phyloP scores from a whole-genome alignment of 805 yeast genomes.

The Cyberlindnera galapagoensis region DNA sequence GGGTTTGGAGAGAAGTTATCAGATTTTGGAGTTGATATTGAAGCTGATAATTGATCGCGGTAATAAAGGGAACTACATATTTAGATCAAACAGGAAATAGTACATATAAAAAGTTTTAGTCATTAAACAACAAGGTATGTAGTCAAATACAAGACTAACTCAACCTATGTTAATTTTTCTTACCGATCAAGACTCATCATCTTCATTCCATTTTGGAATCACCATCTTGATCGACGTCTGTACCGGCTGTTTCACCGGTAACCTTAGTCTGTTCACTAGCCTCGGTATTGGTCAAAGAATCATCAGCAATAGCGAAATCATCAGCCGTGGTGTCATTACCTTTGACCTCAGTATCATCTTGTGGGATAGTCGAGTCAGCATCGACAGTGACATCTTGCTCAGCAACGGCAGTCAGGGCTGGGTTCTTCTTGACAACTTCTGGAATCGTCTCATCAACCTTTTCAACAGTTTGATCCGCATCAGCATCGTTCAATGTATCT shows the following conservation, averaged over 20 bases:
- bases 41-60: slow-evolving; percentile 31
- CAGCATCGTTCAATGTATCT: slow-evolving; percentile 15
- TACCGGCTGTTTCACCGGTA: slow-evolving; percentile 7
- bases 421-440: slow-evolving; percentile 16
- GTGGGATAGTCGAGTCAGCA: slow-evolving; percentile 43
- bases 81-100: not conserved
- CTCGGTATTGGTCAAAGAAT: slow-evolving; percentile 9
- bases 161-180: no score
- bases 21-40: slow-evolving; percentile 85
- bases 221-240: slow-evolving; percentile 25
- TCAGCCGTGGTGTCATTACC: slow-evolving; percentile 38
- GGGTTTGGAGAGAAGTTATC: slow-evolving; percentile 76
- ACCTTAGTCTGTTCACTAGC: slow-evolving; percentile 12
- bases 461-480: slow-evolving; percentile 18
- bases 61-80: no score
- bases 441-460: slow-evolving; percentile 17
- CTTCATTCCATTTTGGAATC: slow-evolving; percentile 26
- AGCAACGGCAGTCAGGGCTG: slow-evolving; percentile 18
- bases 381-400: slow-evolving; percentile 31
- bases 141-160: no score
- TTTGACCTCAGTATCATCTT: slow-evolving; percentile 39
- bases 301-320: slow-evolving; percentile 36
- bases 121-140: not conserved
- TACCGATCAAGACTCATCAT: no score
- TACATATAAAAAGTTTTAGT: not conserved